These are phyloP conservation scores for Leishmania arabica DNA, from an alignment of 208 protist genomes.

Conservation along the genomic window DNA sequence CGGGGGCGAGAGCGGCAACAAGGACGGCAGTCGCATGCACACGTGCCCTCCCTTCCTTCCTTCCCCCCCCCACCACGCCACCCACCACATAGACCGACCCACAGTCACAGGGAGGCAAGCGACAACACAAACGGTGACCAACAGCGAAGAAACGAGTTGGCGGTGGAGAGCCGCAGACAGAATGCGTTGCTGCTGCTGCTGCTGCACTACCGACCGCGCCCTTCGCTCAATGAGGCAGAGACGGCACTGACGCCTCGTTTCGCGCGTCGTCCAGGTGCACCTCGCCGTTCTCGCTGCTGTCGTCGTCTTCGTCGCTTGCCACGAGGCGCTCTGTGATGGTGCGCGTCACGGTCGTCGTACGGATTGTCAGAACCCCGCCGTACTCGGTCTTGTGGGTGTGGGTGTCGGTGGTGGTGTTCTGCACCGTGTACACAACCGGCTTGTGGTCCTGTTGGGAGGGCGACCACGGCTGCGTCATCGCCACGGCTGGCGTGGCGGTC, in stretches of 20 bases:
- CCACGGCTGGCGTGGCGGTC: background rate
- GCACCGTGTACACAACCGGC: conserved; percentile 43
- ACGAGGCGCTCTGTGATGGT: conserved; percentile 70
- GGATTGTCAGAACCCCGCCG: conserved; percentile 63
- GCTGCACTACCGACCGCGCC: background rate
- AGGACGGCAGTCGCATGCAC: background rate
- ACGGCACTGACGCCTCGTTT: background rate
- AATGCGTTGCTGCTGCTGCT: too few species aligned
- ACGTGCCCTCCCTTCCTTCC: background rate
- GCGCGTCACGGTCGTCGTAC: conserved; percentile 64
- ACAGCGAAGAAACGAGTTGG: background rate
- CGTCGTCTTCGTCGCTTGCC: conserved; percentile 58
- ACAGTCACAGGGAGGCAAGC: background rate
- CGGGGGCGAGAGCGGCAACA: background rate
- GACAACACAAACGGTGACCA: background rate
- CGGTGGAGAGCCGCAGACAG: background rate
- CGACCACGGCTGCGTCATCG: background rate
- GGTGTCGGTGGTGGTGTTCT: conserved; percentile 52
- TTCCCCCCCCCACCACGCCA: background rate
- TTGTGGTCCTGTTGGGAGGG: too few species aligned
- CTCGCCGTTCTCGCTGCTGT: conserved; percentile 40
- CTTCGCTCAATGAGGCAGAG: background rate
- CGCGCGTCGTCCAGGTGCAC: conserved; percentile 5
- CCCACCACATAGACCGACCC: background rate
- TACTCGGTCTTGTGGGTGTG: conserved; percentile 51